These are phyloP conservation scores for Avena insularis DNA, from an alignment of 176 grass and related monocot genomes.

Conservation along the genomic window DNA sequence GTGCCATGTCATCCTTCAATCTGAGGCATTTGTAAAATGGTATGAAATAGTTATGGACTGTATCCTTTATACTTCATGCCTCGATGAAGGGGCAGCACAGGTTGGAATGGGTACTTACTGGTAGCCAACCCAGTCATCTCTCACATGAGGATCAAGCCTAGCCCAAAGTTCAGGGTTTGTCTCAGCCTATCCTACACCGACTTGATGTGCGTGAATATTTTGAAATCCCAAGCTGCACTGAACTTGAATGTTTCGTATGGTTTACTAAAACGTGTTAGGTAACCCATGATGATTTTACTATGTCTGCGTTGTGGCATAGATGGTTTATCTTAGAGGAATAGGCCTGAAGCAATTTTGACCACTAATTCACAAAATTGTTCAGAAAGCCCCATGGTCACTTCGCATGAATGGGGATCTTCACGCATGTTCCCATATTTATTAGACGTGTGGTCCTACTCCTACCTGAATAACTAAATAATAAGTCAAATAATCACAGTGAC, in stretches of 20 bases:
- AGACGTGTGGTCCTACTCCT: neutral
- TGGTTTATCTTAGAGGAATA: neutral
- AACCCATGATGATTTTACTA: neutral
- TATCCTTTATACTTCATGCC: neutral
- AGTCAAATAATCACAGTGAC: neutral
- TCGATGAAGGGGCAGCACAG: neutral
- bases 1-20: neutral
- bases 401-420: neutral
- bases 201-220: neutral
- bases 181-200: neutral
- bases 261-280: conserved; percentile 11
- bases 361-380: neutral
- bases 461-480: neutral
- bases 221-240: neutral
- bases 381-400: neutral
- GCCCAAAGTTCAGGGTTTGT: conserved; percentile 27
- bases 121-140: conserved; percentile 3
- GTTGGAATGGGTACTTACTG: neutral
- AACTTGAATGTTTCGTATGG: neutral
- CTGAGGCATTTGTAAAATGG: neutral
- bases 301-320: neutral
- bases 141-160: neutral
- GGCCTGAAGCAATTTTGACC: neutral
- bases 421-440: conserved; percentile 16
- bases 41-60: neutral